These are phyloP conservation scores for Castanea sativa DNA, from an alignment of 306 rosid genomes.

Conservation along the genomic window DNA sequence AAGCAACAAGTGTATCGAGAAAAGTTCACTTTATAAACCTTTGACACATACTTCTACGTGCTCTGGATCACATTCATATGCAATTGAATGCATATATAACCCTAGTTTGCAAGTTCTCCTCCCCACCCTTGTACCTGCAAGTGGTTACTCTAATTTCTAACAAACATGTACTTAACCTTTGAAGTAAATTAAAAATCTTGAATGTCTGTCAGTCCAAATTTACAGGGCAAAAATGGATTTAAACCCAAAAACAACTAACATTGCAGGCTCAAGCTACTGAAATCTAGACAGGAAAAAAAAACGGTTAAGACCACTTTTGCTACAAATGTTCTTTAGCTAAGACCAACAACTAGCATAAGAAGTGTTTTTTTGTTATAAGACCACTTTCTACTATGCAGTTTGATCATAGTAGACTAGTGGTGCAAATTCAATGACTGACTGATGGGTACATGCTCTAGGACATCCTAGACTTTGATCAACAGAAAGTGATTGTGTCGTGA, in stretches of 20 bases:
- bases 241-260: not conserved
- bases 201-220: not conserved
- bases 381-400: not conserved
- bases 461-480: not conserved
- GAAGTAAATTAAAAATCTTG: not conserved
- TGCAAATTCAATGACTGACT: not conserved
- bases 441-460: not conserved
- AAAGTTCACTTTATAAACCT: not conserved
- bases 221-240: not conserved
- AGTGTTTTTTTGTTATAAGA: not conserved
- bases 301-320: not conserved
- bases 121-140: not conserved
- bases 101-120: not conserved
- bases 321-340: no score
- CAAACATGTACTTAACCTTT: not conserved
- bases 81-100: not conserved
- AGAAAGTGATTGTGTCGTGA: not conserved
- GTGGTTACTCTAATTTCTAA: not conserved
- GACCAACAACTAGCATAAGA: no score
- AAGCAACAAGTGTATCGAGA: not conserved
- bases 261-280: not conserved
- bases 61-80: not conserved
- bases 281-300: not conserved
- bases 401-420: not conserved
- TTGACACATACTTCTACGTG: not conserved